Evolutionary conservation across 2,329 filamentous ascomycete species (phyloP), one percentile per base, ranked within the genome.

Genomic region (Alternaria consortialis): DNA sequence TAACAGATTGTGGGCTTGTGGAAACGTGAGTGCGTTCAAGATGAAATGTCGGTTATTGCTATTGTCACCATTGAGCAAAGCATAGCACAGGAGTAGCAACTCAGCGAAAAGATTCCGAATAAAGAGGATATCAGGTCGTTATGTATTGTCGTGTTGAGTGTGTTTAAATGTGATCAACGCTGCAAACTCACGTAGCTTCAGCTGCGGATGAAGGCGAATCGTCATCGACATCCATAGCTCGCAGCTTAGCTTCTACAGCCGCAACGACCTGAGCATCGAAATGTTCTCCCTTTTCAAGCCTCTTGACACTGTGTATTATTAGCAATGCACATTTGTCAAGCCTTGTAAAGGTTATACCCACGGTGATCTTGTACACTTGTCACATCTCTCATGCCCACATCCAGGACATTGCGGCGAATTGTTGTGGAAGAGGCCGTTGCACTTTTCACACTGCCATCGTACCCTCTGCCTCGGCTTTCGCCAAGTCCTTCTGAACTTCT

Each of bases 371-470:
- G 83, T 83, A 70, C 89, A 91, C 54, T 83, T 80, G 2, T 82
- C 78, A 70, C 89, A 89, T 66, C 88, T 87, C 61, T 83, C 78
- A 69, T 90, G 85, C 1, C 83, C 81, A 71, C 90, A 93, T 15
- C 84, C 84, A 47, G 78, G 77, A 79, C 90, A 93, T 36, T 79
- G 79, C 6, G 82, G 82, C 7, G 84, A 84, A 42, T 87, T 81
- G 4, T 84, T 79, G 2, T 85, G 82, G 74, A 87, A 90, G 40
- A 86, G 81, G 17, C 83, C 83, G 72, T 84, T 83, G 80, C 91
- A 93, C 54, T 84, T 80, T 66, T 88, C 85, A 76, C 91, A 93
- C 42, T 76, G 79, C 75, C 81, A 83, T 5, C 81, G 77, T 6
- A 84, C 77, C 27, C 81, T 74, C 47, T 77, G 78, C 44, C 81